Conservation (phyloP, 805 yeast genomes). For the Candida insectorum region DNA sequence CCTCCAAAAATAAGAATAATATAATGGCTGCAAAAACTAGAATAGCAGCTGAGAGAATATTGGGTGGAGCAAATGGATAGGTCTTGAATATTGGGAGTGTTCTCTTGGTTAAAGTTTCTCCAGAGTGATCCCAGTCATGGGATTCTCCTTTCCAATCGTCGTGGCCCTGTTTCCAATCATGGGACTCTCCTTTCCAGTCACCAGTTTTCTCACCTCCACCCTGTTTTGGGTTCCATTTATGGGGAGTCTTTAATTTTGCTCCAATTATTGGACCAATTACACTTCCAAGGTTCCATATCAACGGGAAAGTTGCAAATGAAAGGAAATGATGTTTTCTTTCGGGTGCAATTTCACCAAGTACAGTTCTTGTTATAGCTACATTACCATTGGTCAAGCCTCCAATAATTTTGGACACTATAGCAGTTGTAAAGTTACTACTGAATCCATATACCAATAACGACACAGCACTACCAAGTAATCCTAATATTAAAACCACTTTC, state of each 20-base stretch:
- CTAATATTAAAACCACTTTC: conserved; percentile 33
- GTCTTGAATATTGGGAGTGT: conserved; percentile 2
- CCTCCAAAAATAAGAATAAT: conserved; percentile 22
- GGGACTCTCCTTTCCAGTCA: no score
- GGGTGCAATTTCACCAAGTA: conserved; percentile 14
- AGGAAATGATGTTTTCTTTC: conserved; percentile 12
- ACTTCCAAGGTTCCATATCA: conserved; percentile 15
- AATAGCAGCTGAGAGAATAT: conserved; percentile 17
- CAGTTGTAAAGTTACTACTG: conserved; percentile 23
- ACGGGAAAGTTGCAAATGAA: conserved; percentile 12
- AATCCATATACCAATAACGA: conserved; percentile 27
- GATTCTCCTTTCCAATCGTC: no score
- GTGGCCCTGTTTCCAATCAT: no score
- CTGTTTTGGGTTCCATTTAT: no score
- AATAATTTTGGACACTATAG: conserved; percentile 23
- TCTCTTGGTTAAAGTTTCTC: no score
- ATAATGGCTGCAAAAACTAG: conserved; percentile 12
- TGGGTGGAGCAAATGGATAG: conserved; percentile 22
- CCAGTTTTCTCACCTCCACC: no score
- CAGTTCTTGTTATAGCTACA: conserved; percentile 10
- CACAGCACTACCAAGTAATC: conserved; percentile 23
- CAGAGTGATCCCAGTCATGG: not conserved
- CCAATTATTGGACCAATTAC: conserved; percentile 15
- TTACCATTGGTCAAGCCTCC: conserved; percentile 22
- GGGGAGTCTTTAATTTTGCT: conserved; percentile 10